Base-by-base conservation (phyloP, 192 early-diverging fungal species). In the Gamsiella multidivaricata region DNA sequence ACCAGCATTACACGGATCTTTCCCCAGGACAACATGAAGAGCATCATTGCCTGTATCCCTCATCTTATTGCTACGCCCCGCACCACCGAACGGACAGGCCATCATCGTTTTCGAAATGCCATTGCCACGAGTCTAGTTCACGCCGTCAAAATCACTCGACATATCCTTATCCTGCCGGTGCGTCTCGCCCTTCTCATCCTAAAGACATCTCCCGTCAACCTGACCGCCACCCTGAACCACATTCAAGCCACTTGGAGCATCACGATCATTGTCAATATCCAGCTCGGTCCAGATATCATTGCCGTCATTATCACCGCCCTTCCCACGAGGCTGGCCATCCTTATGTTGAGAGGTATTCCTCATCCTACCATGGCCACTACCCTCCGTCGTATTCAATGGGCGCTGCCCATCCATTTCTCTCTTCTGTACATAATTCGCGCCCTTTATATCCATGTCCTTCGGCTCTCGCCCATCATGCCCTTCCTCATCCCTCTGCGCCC, bases 301-400 rank as follows among this genome's bases (percentile, higher is more conserved):
- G 17, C n/a, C 45, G 9, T 18, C 45, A 60, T 43, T 25, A 53
- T 20, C 51, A 52, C 20, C 31, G 45, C 10, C 50, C 28, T 46
- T 47, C 63, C 39, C 52, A 65, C 18, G 52, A 54, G 37, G 42
- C 17, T 32, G 43, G 64, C 18, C 54, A 33, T 56, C 49, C 34
- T 9, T 51, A 62, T 29, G n/a, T 28, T 18, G 64, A 66, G 22
- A 33, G 41, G 20, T 66, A 41, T 45, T 29, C 64, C 41, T 29
- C 51, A 5, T 47, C 41, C 2, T 46, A 46, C 34, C 58, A 52
- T 31, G 41, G 42, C 28, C 37, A 47, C 18, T 7, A n/a, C n/a
- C n/a, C 54, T 47, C 63, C 63, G 46, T 61, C 59, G 14, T 41
- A 54, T 52, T 49, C 61, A 39, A 52, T 63, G 61, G 47, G 61